A percentile compares a stretch with the other conserved stretches of the same genome.
Conservation (phyloP, 2,329 filamentous ascomycete species). For the Karstenula rhodostoma region DNA sequence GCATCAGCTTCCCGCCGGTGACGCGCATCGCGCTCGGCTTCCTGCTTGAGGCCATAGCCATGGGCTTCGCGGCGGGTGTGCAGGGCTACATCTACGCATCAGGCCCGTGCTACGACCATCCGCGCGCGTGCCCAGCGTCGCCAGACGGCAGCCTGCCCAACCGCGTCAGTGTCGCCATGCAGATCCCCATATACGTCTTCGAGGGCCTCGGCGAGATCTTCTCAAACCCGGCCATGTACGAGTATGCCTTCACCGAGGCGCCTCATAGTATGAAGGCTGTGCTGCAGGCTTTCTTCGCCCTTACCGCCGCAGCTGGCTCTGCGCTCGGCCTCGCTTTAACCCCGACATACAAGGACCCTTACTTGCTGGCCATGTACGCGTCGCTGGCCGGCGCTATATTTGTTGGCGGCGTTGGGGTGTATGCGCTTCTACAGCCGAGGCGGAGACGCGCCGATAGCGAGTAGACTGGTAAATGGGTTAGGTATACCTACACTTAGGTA, state of each 20-base stretch:
- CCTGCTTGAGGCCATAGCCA: conserved; percentile 24
- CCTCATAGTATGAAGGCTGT: conserved; percentile 47
- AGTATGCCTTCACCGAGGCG: conserved; percentile 51
- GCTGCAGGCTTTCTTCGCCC: conserved; percentile 32
- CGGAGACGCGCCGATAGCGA: background rate
- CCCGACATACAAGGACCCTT: background rate
- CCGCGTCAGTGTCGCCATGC: conserved; percentile 44
- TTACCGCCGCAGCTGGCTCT: conserved; percentile 27
- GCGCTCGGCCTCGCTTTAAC: conserved; percentile 24
- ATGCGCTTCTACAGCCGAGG: background rate
- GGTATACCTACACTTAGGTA: too few relatives aligned
- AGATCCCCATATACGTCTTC: conserved; percentile 47
- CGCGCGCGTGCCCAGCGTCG: conserved; percentile 46
- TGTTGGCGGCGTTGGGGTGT: background rate
- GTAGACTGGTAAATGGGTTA: too few relatives aligned
- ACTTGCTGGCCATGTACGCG: background rate
- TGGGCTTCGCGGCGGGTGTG: conserved; percentile 28
- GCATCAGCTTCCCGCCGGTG: conserved; percentile 21
- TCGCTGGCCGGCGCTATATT: background rate
- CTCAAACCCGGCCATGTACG: conserved; percentile 47
- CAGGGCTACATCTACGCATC: conserved; percentile 36
- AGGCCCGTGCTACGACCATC: conserved; percentile 39
- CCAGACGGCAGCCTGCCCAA: conserved; percentile 35
- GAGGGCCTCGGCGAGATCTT: conserved; percentile 52
- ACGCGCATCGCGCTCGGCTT: conserved; percentile 24